These are phyloP conservation scores for Eucalyptus victrix DNA, from an alignment of 345 rosid genomes.

Conservation along the genomic window DNA sequence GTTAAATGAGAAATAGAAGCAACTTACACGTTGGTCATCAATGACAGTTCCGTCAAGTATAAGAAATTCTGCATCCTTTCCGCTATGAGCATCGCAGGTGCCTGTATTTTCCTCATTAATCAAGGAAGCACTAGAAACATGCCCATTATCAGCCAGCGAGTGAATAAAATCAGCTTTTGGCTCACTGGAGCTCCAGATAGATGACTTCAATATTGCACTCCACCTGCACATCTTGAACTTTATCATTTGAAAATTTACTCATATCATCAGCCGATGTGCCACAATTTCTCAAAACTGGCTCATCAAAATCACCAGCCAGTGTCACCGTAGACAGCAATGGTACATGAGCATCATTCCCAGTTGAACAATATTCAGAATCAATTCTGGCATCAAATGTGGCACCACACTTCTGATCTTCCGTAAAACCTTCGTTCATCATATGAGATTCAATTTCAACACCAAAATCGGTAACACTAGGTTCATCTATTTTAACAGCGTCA, in stretches of 20 bases:
- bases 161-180: neutral
- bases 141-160: neutral
- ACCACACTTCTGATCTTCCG: neutral
- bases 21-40: constrained; percentile 6
- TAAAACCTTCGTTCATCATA: neutral
- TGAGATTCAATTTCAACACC: neutral
- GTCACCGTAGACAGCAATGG: neutral
- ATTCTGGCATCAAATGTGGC: neutral
- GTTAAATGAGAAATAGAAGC: neutral
- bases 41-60: neutral
- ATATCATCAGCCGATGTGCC: neutral
- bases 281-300: neutral
- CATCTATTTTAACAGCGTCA: constrained; percentile 13
- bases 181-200: neutral
- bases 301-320: neutral
- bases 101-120: constrained; percentile 9
- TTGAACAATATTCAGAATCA: neutral
- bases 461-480: constrained; percentile 1
- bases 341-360: neutral
- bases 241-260: neutral
- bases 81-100: neutral
- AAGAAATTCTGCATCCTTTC: neutral
- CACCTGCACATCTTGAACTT: neutral
- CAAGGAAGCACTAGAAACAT: neutral
- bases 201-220: neutral